Conservation (phyloP, 164 flowering plant species). For the Tinospora cordifolia region DNA sequence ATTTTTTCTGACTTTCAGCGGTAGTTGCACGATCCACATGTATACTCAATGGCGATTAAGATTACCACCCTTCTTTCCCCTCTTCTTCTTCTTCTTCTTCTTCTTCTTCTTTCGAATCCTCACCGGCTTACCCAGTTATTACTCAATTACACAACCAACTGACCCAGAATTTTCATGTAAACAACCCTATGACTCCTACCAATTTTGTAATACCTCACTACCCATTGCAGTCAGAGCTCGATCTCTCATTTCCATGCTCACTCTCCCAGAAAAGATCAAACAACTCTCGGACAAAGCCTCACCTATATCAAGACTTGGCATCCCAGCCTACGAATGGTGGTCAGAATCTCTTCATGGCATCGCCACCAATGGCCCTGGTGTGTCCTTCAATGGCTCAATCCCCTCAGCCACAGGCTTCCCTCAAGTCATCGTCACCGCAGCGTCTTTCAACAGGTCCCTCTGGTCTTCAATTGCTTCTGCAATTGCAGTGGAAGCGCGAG, state of each 20-base stretch:
- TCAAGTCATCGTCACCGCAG: slow-evolving; percentile 35
- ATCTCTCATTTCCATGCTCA: slow-evolving; percentile 28
- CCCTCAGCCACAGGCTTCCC: slow-evolving; percentile 39
- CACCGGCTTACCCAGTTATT: neutral
- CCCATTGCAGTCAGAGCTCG: slow-evolving; percentile 24
- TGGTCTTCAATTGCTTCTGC: slow-evolving; percentile 35
- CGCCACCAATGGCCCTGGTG: slow-evolving; percentile 31
- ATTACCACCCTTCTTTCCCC: too few relatives aligned
- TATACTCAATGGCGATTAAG: neutral
- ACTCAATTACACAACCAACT: neutral
- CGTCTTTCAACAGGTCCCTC: slow-evolving; percentile 30
- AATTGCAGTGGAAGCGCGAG: slow-evolving; percentile 38
- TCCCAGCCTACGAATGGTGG: slow-evolving; percentile 47
- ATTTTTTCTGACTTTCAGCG: neutral
- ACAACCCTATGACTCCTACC: slow-evolving; percentile 15
- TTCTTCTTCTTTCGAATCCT: slow-evolving; percentile 7
- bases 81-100: neutral
- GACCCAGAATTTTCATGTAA: slow-evolving; percentile 19
- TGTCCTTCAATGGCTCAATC: slow-evolving; percentile 24
- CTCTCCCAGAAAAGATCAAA: slow-evolving; percentile 32
- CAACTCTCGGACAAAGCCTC: slow-evolving; percentile 33
- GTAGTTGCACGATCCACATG: neutral
- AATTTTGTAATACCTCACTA: slow-evolving; percentile 31
- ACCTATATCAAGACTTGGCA: slow-evolving; percentile 25
- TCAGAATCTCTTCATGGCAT: slow-evolving; percentile 47